A percentile compares a stretch with the other conserved stretches of the same genome.
These are phyloP conservation scores for Huntiella bhutanensis DNA, from an alignment of 2,329 filamentous ascomycete species.

Conservation along the genomic window DNA sequence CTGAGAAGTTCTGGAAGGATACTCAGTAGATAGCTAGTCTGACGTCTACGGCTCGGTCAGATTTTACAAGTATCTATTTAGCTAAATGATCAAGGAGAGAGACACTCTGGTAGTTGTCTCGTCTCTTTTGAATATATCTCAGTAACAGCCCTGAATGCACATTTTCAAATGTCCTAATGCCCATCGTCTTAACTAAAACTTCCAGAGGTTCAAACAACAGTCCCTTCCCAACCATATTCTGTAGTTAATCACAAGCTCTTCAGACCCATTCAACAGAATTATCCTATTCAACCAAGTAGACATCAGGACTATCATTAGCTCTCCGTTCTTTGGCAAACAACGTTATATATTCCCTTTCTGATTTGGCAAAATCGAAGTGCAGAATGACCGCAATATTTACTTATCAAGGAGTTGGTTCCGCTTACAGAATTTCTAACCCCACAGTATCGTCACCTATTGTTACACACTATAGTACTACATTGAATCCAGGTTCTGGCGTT, in stretches of 20 bases:
- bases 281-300: conserved; percentile 28
- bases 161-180: background rate
- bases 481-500: conserved; percentile 50
- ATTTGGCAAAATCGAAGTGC: conserved; percentile 34
- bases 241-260: conserved; percentile 24
- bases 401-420: background rate
- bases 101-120: no score
- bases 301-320: conserved; percentile 26
- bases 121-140: no score
- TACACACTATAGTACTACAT: conserved; percentile 25
- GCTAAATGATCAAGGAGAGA: no score
- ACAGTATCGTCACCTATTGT: background rate
- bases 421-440: background rate
- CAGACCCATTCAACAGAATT: conserved; percentile 34
- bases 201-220: conserved; percentile 10
- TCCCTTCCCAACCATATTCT: conserved; percentile 14
- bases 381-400: conserved; percentile 26
- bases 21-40: no score
- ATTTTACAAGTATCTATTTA: no score
- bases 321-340: conserved; percentile 42
- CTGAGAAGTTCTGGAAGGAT: no score
- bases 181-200: conserved; percentile 1
- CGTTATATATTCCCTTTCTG: conserved; percentile 55
- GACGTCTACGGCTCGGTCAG: no score
- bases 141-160: background rate